A percentile compares a stretch with the other conserved stretches of the same genome.
Conservation (phyloP, 305 asterid species). For the Fraxinus nigra region DNA sequence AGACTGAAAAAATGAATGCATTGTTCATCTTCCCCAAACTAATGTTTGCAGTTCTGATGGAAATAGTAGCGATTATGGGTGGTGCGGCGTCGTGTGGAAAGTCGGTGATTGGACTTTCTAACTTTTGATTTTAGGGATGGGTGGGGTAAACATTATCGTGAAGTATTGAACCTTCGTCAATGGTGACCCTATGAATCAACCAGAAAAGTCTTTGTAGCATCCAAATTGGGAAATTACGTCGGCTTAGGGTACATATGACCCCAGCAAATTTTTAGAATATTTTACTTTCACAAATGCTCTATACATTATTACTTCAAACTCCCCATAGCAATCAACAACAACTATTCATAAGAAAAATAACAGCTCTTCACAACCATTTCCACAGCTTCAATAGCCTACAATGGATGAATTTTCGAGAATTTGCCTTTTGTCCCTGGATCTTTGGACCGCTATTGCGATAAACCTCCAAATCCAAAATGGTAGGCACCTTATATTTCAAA, state of each 20-base stretch:
- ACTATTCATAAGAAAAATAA: conserved; percentile 67
- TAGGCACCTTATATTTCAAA: conserved; percentile 72
- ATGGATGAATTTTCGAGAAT: conserved; percentile 51
- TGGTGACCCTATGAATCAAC: background rate
- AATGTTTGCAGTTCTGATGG: too few relatives aligned
- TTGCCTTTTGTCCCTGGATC: conserved; percentile 56
- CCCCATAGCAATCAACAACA: conserved; percentile 68
- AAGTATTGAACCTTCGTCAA: background rate
- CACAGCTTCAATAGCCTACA: conserved; percentile 84
- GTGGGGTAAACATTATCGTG: too few relatives aligned
- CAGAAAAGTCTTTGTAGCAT: conserved; percentile 28
- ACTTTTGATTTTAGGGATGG: too few relatives aligned
- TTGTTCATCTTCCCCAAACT: too few relatives aligned
- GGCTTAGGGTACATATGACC: conserved; percentile 50
- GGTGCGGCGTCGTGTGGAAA: too few relatives aligned
- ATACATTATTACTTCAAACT: conserved; percentile 71
- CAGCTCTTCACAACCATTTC: conserved; percentile 74
- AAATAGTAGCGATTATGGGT: too few relatives aligned
- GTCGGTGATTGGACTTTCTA: too few relatives aligned
- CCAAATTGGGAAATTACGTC: conserved; percentile 85
- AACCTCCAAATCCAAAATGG: conserved; percentile 67
- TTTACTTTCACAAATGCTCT: too few relatives aligned
- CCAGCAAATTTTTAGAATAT: too few relatives aligned
- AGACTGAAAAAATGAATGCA: too few relatives aligned
- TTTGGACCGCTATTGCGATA: conserved; percentile 92